Evolutionary conservation across 2,329 filamentous ascomycete genomes (phyloP).

Genomic region (Hymenoscyphus linearis): DNA sequence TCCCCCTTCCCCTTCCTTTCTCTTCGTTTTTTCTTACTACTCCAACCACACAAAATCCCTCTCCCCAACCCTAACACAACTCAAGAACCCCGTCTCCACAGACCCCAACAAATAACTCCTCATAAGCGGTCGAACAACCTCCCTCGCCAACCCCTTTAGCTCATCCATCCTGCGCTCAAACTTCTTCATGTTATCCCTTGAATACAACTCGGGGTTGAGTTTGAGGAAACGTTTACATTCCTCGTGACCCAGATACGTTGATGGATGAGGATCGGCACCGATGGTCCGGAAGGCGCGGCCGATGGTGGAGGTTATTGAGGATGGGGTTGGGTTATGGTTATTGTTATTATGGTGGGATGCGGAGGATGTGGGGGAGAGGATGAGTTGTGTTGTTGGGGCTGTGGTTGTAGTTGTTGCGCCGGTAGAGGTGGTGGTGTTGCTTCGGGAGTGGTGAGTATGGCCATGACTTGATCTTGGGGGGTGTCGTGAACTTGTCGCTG

Average conservation of each 20-base stretch:
- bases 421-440: constrained; percentile 11
- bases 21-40: no score
- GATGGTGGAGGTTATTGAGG: constrained; percentile 48
- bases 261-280: constrained; percentile 51
- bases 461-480: constrained; percentile 17
- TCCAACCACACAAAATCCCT: constrained; percentile 55
- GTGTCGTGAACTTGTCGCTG: constrained; percentile 34
- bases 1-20: background rate
- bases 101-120: constrained; percentile 80
- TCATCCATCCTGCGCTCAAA: constrained; percentile 88
- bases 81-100: constrained; percentile 53
- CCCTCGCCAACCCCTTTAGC: constrained; percentile 76
- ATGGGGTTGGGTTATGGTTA: constrained; percentile 23
- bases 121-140: constrained; percentile 81
- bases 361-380: constrained; percentile 25
- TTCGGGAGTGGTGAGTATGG: constrained; percentile 14
- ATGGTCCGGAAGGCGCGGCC: constrained; percentile 76
- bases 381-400: constrained; percentile 10
- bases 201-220: constrained; percentile 75
- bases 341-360: constrained; percentile 30
- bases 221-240: constrained; percentile 90
- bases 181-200: constrained; percentile 73
- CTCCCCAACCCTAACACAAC: constrained; percentile 57
- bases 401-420: background rate
- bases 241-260: constrained; percentile 71